Evolutionary conservation across 352 stramenopile genomes (phyloP).

Genomic region (Bremia lactucae): DNA sequence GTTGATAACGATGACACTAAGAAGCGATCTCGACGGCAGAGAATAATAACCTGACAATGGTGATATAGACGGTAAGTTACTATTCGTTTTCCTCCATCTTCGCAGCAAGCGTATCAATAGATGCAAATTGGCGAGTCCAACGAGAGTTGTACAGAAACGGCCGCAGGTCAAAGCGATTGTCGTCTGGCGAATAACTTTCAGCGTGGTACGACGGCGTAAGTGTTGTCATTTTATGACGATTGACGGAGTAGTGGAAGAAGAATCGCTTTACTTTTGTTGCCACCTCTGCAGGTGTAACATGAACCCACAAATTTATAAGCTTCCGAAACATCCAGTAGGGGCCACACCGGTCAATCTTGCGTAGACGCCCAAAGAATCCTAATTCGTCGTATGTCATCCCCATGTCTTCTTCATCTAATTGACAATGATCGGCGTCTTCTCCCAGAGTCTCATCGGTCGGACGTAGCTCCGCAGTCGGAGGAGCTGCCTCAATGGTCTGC

Average conservation of each 20-base stretch:
- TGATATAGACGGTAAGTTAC: constrained; percentile 19
- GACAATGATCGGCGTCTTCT: constrained; percentile 79
- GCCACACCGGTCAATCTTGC: constrained; percentile 94
- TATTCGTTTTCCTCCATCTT: constrained; percentile 73
- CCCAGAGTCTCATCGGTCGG: constrained; percentile 71
- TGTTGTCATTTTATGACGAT: constrained; percentile 99
- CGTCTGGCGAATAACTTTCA: constrained; percentile 97
- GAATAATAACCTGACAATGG: constrained; percentile 14
- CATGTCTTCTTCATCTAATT: constrained; percentile 99
- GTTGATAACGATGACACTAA: constrained; percentile 24
- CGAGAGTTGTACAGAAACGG: constrained; percentile 95
- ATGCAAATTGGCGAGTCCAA: constrained; percentile 93
- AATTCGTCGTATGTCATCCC: constrained; percentile 98
- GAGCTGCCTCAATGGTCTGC: constrained; percentile 87
- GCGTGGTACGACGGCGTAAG: constrained; percentile 97
- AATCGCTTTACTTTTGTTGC: constrained; percentile 93
- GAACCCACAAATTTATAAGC: constrained; percentile 79
- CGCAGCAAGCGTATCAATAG: constrained; percentile 87
- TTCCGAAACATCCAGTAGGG: constrained; percentile 91
- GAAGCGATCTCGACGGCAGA: constrained; percentile 22
- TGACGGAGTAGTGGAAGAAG: constrained; percentile 97
- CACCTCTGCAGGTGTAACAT: constrained; percentile 66
- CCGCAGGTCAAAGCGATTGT: constrained; percentile 98
- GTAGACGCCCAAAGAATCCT: constrained; percentile 89
- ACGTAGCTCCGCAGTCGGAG: constrained; percentile 93